Base-by-base conservation (phyloP, 2,329 filamentous ascomycete genomes). In the Pestalotiopsis sp. region DNA sequence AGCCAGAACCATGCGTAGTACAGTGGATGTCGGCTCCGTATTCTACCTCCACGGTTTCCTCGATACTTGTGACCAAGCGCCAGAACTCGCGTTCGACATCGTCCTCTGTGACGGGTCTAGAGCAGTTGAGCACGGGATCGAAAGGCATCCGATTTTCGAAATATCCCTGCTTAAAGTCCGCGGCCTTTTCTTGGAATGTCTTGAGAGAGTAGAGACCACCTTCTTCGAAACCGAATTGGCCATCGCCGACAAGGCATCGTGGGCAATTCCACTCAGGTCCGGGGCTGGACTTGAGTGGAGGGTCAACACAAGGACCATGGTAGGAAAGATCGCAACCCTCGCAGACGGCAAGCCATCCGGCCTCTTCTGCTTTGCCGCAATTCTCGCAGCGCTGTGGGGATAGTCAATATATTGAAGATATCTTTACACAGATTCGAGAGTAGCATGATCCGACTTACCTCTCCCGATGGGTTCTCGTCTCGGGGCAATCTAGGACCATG, bases 1-100 rank as follows among this genome's bases (percentile, higher is more conserved):
- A 99, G 0, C 95, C 96, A 72, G 95, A 98, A 9, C 96, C 96
- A 77, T 99, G 96, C 0, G 96, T 99, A 0, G 96, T 98, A 65
- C 95, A 98, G 79, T 99, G 96, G 66, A 99, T 98, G 76, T 99
- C 96, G 11, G 96, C 96, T 52, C 96, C 96, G 76, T 99, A 99
- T 78, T 99, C 96, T 2, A 99, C 96, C 79, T 98, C 96, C 1
- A 98, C 95, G 0, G 94, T 97, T 80, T 98, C 96, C 71, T 97
- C 95, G 65, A 98, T 87, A 75, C 95, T 97, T 62, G 96, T 94
- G 0, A 98, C 96, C 9, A 98, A 87, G 74, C 94, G 90, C 96
- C 96, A 99, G 79, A 99, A 99, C 78, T 99, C 96, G 23, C 91
- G 90, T 81, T 99, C 96, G 4, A 99, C 94, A 73, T 98, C 96